phyloP scores from a whole-genome alignment of 225 moss, liverwort and hornwort species.

The Ulota crispa region DNA sequence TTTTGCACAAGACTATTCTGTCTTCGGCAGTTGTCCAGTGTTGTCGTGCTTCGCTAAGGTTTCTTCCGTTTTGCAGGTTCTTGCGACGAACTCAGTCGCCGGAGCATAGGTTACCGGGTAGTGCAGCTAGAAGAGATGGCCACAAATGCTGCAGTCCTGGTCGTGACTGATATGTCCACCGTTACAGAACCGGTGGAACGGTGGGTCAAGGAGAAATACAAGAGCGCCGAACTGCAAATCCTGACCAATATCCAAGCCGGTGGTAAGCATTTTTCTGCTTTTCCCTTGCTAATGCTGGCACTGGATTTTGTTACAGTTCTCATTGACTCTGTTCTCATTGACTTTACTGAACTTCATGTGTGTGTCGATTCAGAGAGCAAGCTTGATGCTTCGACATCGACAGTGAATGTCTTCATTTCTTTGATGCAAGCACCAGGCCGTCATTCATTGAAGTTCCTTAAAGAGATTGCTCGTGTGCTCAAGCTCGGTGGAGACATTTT shows the following conservation, averaged over 20 bases:
- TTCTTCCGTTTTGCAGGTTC: neutral
- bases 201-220: constrained; percentile 50
- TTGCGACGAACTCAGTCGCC: neutral
- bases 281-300: neutral
- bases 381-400: constrained; percentile 41
- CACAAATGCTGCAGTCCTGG: constrained; percentile 47
- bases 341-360: neutral
- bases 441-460: constrained; percentile 45
- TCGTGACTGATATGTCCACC: constrained; percentile 69
- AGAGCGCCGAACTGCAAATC: constrained; percentile 51
- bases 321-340: neutral
- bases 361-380: constrained; percentile 47
- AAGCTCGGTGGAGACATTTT: constrained; percentile 72
- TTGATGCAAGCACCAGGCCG: constrained; percentile 76
- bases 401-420: constrained; percentile 58
- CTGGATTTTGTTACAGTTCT: neutral
- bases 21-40: neutral
- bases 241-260: constrained; percentile 51
- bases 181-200: constrained; percentile 58
- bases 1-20: neutral
- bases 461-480: constrained; percentile 64
- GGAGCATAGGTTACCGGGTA: constrained; percentile 1
- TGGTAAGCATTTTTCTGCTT: constrained; percentile 21
- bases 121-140: constrained; percentile 57
- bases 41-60: neutral